A percentile compares a stretch with the other conserved stretches of the same genome.
Evolutionary conservation across 1,139 yeast genomes (phyloP).

Genomic region (Saccharomyces hybrid): DNA sequence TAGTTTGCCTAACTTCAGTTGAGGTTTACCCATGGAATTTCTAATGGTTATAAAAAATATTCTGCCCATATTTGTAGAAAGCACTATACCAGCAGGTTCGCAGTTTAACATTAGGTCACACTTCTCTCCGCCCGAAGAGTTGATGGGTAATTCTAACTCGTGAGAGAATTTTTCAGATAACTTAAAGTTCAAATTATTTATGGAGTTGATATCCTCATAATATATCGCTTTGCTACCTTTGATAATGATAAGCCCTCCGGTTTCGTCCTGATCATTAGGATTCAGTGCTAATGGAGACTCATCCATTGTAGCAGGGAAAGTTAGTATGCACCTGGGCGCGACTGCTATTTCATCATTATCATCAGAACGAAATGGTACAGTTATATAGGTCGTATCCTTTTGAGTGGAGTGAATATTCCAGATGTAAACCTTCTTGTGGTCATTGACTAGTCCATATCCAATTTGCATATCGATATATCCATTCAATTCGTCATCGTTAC

Average conservation of each 20-base stretch:
- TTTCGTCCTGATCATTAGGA: not conserved
- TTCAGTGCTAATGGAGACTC: not conserved
- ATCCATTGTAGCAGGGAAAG: slow-evolving; percentile 61
- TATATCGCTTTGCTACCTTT: slow-evolving; percentile 44
- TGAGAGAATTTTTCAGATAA: slow-evolving; percentile 29
- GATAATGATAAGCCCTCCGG: slow-evolving; percentile 25
- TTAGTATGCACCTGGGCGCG: slow-evolving; percentile 54
- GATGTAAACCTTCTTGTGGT: slow-evolving; percentile 46
- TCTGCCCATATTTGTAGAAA: slow-evolving; percentile 66
- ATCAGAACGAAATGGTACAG: slow-evolving; percentile 34
- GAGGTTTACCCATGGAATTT: slow-evolving; percentile 62
- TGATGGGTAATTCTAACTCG: slow-evolving; percentile 23
- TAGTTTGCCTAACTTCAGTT: slow-evolving; percentile 32
- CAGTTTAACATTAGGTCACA: slow-evolving; percentile 52
- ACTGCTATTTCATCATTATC: slow-evolving; percentile 27
- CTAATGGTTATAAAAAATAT: slow-evolving; percentile 55
- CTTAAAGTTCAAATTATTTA: slow-evolving; percentile 32
- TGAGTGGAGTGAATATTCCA: slow-evolving; percentile 67
- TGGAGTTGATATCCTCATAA: slow-evolving; percentile 35
- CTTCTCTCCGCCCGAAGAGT: slow-evolving; percentile 44
- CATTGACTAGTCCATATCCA: slow-evolving; percentile 47
- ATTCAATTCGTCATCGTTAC: slow-evolving; percentile 20
- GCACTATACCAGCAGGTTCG: slow-evolving; percentile 68
- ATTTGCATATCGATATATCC: slow-evolving; percentile 52
- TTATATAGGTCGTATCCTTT: slow-evolving; percentile 45